A percentile compares a stretch with the other conserved stretches of the same genome.
Conservation (phyloP, 306 rosid genomes). For the Acacia confusa region DNA sequence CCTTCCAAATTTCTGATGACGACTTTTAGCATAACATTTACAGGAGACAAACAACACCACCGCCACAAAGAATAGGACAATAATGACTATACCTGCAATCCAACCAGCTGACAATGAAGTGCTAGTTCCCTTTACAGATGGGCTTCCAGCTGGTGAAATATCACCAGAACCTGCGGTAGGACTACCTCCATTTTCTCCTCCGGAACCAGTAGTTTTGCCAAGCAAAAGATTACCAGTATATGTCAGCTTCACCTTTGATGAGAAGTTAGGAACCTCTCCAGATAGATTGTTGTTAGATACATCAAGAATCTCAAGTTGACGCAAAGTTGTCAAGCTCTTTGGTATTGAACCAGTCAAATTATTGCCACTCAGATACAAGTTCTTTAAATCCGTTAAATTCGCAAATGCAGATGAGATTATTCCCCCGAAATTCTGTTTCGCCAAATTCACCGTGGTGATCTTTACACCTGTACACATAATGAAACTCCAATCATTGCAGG, state of each 20-base stretch:
- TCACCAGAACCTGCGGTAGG: slow-evolving; percentile 36
- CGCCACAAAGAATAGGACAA: slow-evolving; percentile 51
- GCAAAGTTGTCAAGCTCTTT: slow-evolving; percentile 37
- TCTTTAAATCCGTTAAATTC: slow-evolving; percentile 52
- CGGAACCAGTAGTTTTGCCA: slow-evolving; percentile 46
- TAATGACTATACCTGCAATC: slow-evolving; percentile 67
- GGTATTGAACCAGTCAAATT: slow-evolving; percentile 65
- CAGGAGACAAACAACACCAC: slow-evolving; percentile 59
- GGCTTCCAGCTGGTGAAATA: slow-evolving; percentile 32
- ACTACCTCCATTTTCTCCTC: slow-evolving; percentile 40
- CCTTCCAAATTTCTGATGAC: slow-evolving; percentile 58
- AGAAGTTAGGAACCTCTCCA: slow-evolving; percentile 62
- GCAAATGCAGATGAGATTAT: slow-evolving; percentile 69
- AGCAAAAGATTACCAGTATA: slow-evolving; percentile 53
- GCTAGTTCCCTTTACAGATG: slow-evolving; percentile 16
- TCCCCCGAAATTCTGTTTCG: slow-evolving; percentile 45
- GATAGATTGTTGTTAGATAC: slow-evolving; percentile 60
- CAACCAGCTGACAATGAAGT: slow-evolving; percentile 46
- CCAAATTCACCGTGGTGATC: slow-evolving; percentile 45
- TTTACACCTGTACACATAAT: slow-evolving; percentile 44
- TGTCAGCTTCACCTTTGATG: slow-evolving; percentile 42
- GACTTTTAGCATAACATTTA: slow-evolving; percentile 54
- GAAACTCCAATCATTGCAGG: slow-evolving; percentile 49
- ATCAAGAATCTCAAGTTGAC: slow-evolving; percentile 54
- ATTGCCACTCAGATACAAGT: slow-evolving; percentile 45